phyloP scores from a whole-genome alignment of 768 basidiomycete genomes.

The Boletus reticulatus region DNA sequence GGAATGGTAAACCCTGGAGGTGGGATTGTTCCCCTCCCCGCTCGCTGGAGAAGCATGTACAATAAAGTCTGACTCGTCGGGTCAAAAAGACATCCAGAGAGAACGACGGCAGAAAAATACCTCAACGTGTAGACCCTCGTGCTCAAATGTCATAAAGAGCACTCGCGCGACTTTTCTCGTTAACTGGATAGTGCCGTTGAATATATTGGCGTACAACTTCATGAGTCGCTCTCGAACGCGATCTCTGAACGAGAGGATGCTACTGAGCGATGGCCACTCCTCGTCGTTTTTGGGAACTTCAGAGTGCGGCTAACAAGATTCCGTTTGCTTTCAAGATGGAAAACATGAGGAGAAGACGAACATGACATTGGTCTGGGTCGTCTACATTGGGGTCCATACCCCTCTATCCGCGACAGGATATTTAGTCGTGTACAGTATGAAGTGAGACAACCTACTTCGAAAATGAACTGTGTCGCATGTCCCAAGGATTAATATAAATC shows the following conservation, averaged over 20 bases:
- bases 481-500: slow-evolving; percentile 1
- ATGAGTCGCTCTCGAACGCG: slow-evolving; percentile 73
- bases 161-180: slow-evolving; percentile 73
- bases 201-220: slow-evolving; percentile 71
- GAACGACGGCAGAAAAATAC: slow-evolving; percentile 26
- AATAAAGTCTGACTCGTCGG: slow-evolving; percentile 60
- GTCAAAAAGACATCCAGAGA: slow-evolving; percentile 3
- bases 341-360: slow-evolving; percentile 34
- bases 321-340: not conserved
- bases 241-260: slow-evolving; percentile 75
- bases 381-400: slow-evolving; percentile 97
- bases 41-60: slow-evolving; percentile 89
- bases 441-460: slow-evolving; percentile 52
- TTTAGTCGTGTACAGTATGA: not conserved
- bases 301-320: slow-evolving; percentile 68
- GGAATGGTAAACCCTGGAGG: slow-evolving; percentile 76
- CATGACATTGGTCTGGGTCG: slow-evolving; percentile 83
- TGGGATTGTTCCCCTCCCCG: slow-evolving; percentile 74
- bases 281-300: slow-evolving; percentile 75
- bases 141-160: slow-evolving; percentile 88
- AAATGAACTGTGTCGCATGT: slow-evolving; percentile 56
- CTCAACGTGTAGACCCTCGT: slow-evolving; percentile 88
- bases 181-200: slow-evolving; percentile 45
- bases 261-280: slow-evolving; percentile 80
- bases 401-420: slow-evolving; percentile 47